These are phyloP conservation scores for Akanthomyces uredinophilus DNA, from an alignment of 2,329 filamentous ascomycete genomes.

Conservation along the genomic window DNA sequence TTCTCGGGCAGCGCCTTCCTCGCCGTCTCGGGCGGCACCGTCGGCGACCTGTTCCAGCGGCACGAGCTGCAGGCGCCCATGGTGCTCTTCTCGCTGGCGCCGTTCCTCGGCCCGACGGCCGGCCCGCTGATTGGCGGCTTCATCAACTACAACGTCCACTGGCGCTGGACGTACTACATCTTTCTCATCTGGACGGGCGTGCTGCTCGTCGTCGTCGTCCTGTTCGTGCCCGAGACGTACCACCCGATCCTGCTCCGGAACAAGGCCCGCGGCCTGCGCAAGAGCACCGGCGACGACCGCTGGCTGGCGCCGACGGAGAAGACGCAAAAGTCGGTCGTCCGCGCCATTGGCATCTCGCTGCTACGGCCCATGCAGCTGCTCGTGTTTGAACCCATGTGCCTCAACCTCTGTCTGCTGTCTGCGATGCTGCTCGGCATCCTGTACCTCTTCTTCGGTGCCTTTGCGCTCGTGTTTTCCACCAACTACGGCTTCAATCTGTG, in stretches of 20 bases:
- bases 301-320: constrained; percentile 77
- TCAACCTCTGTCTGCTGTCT: constrained; percentile 75
- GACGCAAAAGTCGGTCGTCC: constrained; percentile 59
- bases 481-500: constrained; percentile 74
- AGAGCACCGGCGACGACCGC: constrained; percentile 70
- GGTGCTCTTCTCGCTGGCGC: constrained; percentile 68
- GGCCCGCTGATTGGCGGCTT: constrained; percentile 68
- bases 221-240: constrained; percentile 85
- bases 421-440: constrained; percentile 82
- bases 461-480: constrained; percentile 69
- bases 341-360: constrained; percentile 54
- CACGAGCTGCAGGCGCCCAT: constrained; percentile 72
- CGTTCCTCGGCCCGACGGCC: constrained; percentile 57
- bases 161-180: constrained; percentile 82
- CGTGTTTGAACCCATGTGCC: constrained; percentile 76
- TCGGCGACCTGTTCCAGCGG: constrained; percentile 70
- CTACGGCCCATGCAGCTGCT: constrained; percentile 75
- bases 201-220: constrained; percentile 57
- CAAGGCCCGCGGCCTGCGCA: constrained; percentile 65
- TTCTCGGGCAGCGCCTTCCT: constrained; percentile 64
- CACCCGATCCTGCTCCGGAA: constrained; percentile 66
- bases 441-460: constrained; percentile 89
- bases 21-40: constrained; percentile 76
- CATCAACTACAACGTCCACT: constrained; percentile 69
- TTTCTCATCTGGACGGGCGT: constrained; percentile 75